phyloP scores from a whole-genome alignment of 192 early-diverging fungal species.

The Gryganskiella cystojenkinii region DNA sequence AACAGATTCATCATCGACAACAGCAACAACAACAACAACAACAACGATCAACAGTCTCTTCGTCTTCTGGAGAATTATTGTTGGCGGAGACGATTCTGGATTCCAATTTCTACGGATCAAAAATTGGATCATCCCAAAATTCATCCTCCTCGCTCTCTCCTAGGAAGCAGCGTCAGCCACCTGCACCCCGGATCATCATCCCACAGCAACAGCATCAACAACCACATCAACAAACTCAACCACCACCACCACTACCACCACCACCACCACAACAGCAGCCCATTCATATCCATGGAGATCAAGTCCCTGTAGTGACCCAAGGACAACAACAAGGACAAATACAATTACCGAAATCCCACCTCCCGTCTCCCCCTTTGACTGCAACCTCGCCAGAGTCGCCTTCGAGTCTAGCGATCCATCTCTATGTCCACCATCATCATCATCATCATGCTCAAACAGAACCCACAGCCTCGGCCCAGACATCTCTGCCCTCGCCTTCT shows the following conservation, averaged over 20 bases:
- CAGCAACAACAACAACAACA: neutral
- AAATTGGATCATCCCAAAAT: neutral
- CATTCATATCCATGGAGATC: neutral
- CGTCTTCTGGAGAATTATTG: neutral
- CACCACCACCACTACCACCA: neutral
- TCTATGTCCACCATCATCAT: constrained; percentile 48
- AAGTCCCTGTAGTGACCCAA: neutral
- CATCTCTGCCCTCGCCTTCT: constrained; percentile 1
- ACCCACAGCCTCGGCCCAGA: neutral
- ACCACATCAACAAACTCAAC: constrained; percentile 6
- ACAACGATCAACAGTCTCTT: neutral
- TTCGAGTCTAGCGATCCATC: constrained; percentile 38
- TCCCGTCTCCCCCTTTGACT: constrained; percentile 11
- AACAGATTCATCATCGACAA: neutral
- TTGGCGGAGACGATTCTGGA: neutral
- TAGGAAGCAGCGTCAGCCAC: too few species aligned
- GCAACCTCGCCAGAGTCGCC: constrained; percentile 37
- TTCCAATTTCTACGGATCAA: neutral
- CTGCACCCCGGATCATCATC: neutral
- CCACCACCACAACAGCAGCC: neutral
- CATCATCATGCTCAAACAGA: constrained; percentile 14
- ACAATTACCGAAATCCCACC: neutral
- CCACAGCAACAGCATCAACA: constrained; percentile 8
- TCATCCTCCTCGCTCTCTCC: constrained; percentile 3
- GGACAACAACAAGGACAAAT: neutral